These are phyloP conservation scores for Vigna mungo DNA, from an alignment of 306 rosid species.

Conservation along the genomic window DNA sequence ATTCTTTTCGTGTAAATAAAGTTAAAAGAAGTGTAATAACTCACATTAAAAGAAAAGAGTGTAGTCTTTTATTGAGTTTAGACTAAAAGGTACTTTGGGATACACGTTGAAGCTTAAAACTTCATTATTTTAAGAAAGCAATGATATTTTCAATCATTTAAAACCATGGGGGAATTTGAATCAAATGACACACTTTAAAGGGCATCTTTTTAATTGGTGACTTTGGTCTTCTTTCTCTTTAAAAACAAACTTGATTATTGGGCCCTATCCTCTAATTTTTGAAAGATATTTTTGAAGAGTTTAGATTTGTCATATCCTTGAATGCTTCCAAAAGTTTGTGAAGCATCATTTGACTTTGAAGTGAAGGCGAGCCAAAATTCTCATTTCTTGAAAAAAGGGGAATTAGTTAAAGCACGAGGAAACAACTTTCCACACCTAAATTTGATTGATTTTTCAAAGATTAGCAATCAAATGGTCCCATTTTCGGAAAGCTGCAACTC, in stretches of 20 bases:
- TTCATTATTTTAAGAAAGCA: no score
- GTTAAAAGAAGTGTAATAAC: background rate
- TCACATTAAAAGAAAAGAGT: background rate
- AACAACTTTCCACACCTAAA: constrained; percentile 42
- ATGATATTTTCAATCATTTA: constrained; percentile 40
- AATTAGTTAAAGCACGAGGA: constrained; percentile 26
- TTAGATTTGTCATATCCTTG: constrained; percentile 16
- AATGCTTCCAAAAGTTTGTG: constrained; percentile 37
- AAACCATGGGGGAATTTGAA: constrained; percentile 7
- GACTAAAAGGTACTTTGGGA: constrained; percentile 18
- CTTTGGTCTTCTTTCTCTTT: constrained; percentile 27
- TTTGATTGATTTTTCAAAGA: constrained; percentile 45
- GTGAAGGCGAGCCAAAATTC: constrained; percentile 42
- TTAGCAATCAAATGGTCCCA: constrained; percentile 42
- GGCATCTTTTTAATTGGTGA: constrained; percentile 39
- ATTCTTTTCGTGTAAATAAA: background rate
- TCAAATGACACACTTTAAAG: constrained; percentile 38
- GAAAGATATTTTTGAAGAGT: background rate
- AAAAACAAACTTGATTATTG: background rate
- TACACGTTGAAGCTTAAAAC: no score
- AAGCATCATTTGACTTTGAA: constrained; percentile 49
- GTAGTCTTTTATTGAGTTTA: constrained; percentile 12
- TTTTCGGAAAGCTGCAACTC: constrained; percentile 24
- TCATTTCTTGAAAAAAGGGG: constrained; percentile 48
- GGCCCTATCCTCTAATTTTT: constrained; percentile 12